Evolutionary conservation across 1,284 basidiomycete species (phyloP).

Genomic region (Moesziomyces antarcticus): DNA sequence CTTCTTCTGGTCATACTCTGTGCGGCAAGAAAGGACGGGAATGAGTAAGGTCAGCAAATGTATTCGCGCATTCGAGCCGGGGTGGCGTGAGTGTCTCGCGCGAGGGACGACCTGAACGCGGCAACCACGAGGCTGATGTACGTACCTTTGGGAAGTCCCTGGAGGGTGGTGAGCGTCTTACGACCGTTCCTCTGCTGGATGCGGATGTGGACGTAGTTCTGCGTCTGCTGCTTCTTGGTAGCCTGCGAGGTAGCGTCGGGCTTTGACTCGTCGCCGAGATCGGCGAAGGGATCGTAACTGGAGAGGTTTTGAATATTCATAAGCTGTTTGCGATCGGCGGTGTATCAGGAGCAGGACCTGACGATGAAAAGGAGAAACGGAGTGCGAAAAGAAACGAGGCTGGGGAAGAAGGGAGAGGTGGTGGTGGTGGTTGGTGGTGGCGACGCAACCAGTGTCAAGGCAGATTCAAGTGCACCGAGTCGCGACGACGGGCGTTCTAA

Average conservation of each 20-base stretch:
- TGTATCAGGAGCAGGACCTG: constrained; percentile 56
- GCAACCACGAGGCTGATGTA: neutral
- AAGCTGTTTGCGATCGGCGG: constrained; percentile 50
- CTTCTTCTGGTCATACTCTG: constrained; percentile 98
- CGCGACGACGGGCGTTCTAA: neutral
- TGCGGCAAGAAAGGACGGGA: neutral
- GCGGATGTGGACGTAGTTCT: constrained; percentile 71
- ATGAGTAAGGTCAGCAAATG: constrained; percentile 5
- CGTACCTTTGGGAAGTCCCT: constrained; percentile 91
- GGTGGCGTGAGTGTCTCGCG: too few species aligned
- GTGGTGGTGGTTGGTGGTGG: neutral
- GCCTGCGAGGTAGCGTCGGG: constrained; percentile 42
- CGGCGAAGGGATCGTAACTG: constrained; percentile 68
- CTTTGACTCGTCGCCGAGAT: constrained; percentile 65
- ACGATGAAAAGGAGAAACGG: constrained; percentile 5
- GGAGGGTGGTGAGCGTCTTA: constrained; percentile 97
- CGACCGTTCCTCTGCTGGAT: constrained; percentile 99
- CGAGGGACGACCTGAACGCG: too few species aligned
- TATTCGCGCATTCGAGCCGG: too few species aligned
- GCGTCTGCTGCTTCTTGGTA: constrained; percentile 56
- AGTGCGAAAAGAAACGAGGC: constrained; percentile 1
- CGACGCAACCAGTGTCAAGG: neutral
- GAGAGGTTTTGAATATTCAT: constrained; percentile 68
- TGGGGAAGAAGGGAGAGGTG: constrained; percentile 2
- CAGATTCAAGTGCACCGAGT: neutral